Evolutionary conservation across 2,329 filamentous ascomycete genomes (phyloP).

Genomic region (Helicocarpus griseus): DNA sequence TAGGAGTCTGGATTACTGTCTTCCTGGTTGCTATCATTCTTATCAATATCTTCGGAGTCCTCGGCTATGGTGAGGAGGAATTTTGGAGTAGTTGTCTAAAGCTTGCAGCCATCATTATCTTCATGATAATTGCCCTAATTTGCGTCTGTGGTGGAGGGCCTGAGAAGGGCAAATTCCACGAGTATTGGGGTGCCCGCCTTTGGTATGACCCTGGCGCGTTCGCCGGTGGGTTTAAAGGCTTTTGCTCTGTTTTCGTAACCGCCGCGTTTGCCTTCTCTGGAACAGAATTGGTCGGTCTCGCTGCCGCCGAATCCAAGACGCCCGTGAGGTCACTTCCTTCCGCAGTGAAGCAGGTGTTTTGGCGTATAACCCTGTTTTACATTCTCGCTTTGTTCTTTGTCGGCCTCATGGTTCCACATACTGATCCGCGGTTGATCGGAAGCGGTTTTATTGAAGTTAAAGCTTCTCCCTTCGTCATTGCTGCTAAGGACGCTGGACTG

Average conservation of each 20-base stretch:
- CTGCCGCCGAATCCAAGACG: constrained; percentile 44
- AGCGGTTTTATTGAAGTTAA: constrained; percentile 31
- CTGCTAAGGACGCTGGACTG: constrained; percentile 52
- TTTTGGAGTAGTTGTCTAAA: constrained; percentile 76
- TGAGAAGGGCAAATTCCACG: constrained; percentile 21
- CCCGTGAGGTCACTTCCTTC: constrained; percentile 41
- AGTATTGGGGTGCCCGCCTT: constrained; percentile 25
- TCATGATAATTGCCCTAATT: constrained; percentile 77
- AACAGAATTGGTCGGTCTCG: constrained; percentile 45
- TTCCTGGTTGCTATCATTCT: constrained; percentile 61
- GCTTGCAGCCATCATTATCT: constrained; percentile 69
- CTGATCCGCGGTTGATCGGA: constrained; percentile 32
- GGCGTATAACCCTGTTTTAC: constrained; percentile 43
- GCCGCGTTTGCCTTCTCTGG: constrained; percentile 50
- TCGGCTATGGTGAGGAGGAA: constrained; percentile 75
- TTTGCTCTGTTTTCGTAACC: constrained; percentile 48
- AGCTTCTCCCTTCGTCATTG: constrained; percentile 58
- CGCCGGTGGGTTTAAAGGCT: constrained; percentile 40
- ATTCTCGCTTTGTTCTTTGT: constrained; percentile 38
- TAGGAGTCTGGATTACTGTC: constrained; percentile 51
- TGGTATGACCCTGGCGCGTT: constrained; percentile 39
- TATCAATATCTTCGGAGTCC: constrained; percentile 77
- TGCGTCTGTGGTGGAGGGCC: constrained; percentile 36
- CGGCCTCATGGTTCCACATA: constrained; percentile 35
- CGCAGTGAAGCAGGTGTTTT: constrained; percentile 43